These are phyloP conservation scores for Backusella liffmaniae DNA, from an alignment of 192 early-diverging fungal species.

Conservation along the genomic window DNA sequence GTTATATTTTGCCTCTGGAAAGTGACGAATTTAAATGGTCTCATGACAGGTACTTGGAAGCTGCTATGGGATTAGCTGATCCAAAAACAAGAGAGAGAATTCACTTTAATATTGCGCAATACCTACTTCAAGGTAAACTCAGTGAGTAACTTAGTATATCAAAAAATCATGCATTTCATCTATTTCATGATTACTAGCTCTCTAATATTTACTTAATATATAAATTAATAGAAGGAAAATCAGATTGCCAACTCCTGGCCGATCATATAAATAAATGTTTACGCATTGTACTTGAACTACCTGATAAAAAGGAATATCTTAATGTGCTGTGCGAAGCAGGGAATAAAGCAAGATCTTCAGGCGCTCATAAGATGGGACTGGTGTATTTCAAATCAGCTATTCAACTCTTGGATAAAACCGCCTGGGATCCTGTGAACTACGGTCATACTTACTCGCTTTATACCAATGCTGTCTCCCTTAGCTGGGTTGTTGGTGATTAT, in stretches of 20 bases:
- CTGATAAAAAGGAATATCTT: conserved; percentile 15
- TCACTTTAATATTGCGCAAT: conserved; percentile 30
- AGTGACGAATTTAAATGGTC: conserved; percentile 34
- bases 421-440: conserved; percentile 12
- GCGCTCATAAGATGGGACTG: conserved; percentile 30
- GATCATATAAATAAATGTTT: conserved; percentile 31
- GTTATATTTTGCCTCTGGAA: conserved; percentile 32
- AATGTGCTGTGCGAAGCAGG: conserved; percentile 19
- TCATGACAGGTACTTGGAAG: conserved; percentile 33
- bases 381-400: conserved; percentile 22
- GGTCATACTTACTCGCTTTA: conserved; percentile 9
- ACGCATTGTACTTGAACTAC: background rate
- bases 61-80: conserved; percentile 31
- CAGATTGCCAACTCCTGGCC: conserved; percentile 15
- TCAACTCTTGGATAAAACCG: conserved; percentile 2
- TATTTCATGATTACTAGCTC: background rate
- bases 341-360: conserved; percentile 20
- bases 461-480: conserved; percentile 19
- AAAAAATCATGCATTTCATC: background rate
- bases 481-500: conserved; percentile 30
- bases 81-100: conserved; percentile 22
- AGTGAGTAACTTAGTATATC: background rate
- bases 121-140: conserved; percentile 17
- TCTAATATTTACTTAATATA: background rate
- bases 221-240: conserved; percentile 3